Base-by-base conservation (phyloP, 208 protist species). In the Trypanosoma conorhini region DNA sequence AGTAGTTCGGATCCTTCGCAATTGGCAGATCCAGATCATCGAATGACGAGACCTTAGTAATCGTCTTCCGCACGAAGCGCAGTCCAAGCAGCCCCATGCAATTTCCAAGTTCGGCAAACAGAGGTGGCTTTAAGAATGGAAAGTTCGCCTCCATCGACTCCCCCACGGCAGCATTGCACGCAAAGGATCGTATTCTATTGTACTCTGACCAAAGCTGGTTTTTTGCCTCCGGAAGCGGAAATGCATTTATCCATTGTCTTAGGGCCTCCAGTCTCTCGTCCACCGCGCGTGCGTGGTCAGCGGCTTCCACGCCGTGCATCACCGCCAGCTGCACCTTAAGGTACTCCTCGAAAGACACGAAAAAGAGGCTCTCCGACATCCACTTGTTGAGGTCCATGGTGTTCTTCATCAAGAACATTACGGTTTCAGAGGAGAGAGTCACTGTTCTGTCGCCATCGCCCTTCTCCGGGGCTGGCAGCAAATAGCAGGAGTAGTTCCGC, bases 381-480 rank as follows among this genome's bases (percentile, higher is more conserved):
- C 88, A 93, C 17, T 66, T 59, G 65, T 80, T 88, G 42, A 89
- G 70, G 59, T 93, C 83, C 69, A 93, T 85, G 24, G 80, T 51
- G 74, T 91, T 84, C n/a, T 80, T 72, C n/a, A 60, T 72, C 28
- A 93, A 64, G 48, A 93, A 93, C 56, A 75, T 26, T 8, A 77
- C 72, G 10, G 85, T 88, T 38, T 82, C 77, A 8, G 77, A 31
- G 33, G 83, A 85, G 9, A 93, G 59, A 13, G 57, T 62, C 15
- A 86, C 38, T 5, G 8, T 40, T 30, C 33, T 51, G 10, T 74
- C 67, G 8, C 38, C n/a, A 31, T 42, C 79, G 21, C 63, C 70
- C 13, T 66, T 72, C 12, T 42, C 44, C 4, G 68, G n/a, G 40
- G 62, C 51, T 2, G 88, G 88, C 62, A 91, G 88, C 62, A 88